These are phyloP conservation scores for Hygrophoropsis aurantiaca DNA, from an alignment of 768 basidiomycete species.

Conservation along the genomic window DNA sequence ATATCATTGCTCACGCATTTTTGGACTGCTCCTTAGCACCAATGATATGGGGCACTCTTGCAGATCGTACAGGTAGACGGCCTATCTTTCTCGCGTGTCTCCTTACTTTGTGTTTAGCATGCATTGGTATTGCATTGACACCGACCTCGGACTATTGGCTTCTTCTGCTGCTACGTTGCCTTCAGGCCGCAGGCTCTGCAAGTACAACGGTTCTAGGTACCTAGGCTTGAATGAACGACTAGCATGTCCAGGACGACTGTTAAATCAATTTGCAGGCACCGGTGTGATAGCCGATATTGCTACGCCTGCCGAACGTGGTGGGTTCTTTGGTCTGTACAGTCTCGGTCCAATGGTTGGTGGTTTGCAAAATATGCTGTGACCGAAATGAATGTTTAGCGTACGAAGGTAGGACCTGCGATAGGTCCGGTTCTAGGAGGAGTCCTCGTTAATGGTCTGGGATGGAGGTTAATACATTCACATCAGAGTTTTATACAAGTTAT, in stretches of 20 bases:
- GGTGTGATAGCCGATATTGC: conserved; percentile 82
- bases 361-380: neutral
- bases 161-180: conserved; percentile 72
- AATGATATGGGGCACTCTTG: conserved; percentile 60
- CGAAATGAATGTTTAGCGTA: conserved; percentile 30
- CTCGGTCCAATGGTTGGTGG: conserved; percentile 59
- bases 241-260: too few species aligned
- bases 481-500: neutral
- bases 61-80: conserved; percentile 65
- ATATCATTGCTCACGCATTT: neutral
- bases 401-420: conserved; percentile 50
- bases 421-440: conserved; percentile 48
- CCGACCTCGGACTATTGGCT: conserved; percentile 72
- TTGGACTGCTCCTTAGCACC: conserved; percentile 41
- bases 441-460: conserved; percentile 53
- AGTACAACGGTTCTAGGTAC: conserved; percentile 74
- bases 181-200: conserved; percentile 79
- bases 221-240: conserved; percentile 7
- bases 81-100: conserved; percentile 65
- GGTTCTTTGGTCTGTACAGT: conserved; percentile 67
- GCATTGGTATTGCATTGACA: conserved; percentile 57
- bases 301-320: conserved; percentile 68
- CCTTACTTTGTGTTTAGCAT: conserved; percentile 60
- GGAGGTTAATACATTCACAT: conserved; percentile 42
- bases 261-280: conserved; percentile 42